A percentile compares a stretch with the other conserved stretches of the same genome.
These are phyloP conservation scores for Mycena chlorophos DNA, from an alignment of 768 basidiomycete species.

Conservation along the genomic window DNA sequence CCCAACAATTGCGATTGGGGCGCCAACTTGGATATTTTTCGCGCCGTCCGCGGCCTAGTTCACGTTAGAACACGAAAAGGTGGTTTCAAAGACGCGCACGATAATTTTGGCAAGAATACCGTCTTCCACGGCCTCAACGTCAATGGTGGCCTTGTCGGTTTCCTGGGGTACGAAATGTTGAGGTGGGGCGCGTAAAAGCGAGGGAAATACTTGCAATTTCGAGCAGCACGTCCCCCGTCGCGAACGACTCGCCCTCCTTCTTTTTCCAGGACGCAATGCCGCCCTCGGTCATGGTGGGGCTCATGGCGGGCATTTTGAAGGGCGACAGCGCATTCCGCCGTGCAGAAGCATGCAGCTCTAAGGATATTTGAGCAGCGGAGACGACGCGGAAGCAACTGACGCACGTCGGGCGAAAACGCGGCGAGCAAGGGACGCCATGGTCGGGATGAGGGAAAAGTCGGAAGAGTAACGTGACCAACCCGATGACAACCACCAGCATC, in stretches of 20 bases:
- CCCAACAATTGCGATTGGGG: conserved; percentile 85
- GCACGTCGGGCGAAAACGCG: conserved; percentile 66
- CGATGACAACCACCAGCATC: conserved; percentile 24
- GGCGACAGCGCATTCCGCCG: conserved; percentile 77
- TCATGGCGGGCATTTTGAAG: conserved; percentile 98
- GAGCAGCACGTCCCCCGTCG: conserved; percentile 89
- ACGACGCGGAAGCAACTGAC: conserved; percentile 23
- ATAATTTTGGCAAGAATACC: conserved; percentile 96
- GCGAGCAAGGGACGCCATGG: conserved; percentile 68
- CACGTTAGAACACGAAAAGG: conserved; percentile 1
- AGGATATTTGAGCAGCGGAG: not conserved
- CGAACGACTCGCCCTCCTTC: conserved; percentile 89
- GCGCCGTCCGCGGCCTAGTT: conserved; percentile 75
- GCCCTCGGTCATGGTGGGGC: conserved; percentile 99
- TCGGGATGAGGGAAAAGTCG: conserved; percentile 32
- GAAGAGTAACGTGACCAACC: conserved; percentile 23
- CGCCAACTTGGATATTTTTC: conserved; percentile 86
- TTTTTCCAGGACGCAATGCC: conserved; percentile 98
- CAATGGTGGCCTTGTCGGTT: conserved; percentile 99
- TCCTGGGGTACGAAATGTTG: conserved; percentile 54
- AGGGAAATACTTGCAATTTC: conserved; percentile 72
- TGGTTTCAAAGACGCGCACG: conserved; percentile 46
- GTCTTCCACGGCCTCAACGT: conserved; percentile 98
- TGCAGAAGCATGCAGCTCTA: conserved; percentile 84
- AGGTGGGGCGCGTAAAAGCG: conserved; percentile 1